Evolutionary conservation across 2,329 filamentous ascomycete species (phyloP).

Genomic region (Cladosporium sp.): DNA sequence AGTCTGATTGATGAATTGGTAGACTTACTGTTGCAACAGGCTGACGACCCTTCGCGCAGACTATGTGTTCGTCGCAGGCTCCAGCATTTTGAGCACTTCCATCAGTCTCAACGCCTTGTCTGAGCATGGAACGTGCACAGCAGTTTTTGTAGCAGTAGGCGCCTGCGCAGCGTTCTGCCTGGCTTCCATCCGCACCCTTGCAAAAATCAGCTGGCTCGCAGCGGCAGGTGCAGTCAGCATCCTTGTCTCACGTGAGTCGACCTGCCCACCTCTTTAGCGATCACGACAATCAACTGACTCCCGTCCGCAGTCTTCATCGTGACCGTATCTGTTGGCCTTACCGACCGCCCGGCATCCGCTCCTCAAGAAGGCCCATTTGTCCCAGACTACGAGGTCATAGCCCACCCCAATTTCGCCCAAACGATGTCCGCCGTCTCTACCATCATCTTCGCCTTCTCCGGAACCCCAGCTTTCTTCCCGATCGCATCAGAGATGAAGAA

Average conservation of each 20-base stretch:
- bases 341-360: slow-evolving; percentile 57
- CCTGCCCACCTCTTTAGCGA: not conserved
- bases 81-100: slow-evolving; percentile 56
- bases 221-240: slow-evolving; percentile 58
- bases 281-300: not conserved
- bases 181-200: slow-evolving; percentile 4
- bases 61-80: slow-evolving; percentile 53
- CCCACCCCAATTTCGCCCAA: slow-evolving; percentile 53
- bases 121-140: slow-evolving; percentile 55
- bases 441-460: slow-evolving; percentile 57
- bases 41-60: slow-evolving; percentile 41
- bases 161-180: not conserved
- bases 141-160: slow-evolving; percentile 40
- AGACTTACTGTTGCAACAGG: not conserved
- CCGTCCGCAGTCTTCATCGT: slow-evolving; percentile 41
- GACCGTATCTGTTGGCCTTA: slow-evolving; percentile 49
- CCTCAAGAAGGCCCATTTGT: slow-evolving; percentile 57
- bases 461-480: slow-evolving; percentile 59
- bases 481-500: slow-evolving; percentile 63
- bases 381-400: slow-evolving; percentile 55
- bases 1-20: slow-evolving; percentile 23
- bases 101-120: slow-evolving; percentile 59
- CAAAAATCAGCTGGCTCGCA: slow-evolving; percentile 54
- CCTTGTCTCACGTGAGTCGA: slow-evolving; percentile 34
- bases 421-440: slow-evolving; percentile 54